Percentiles rank a stretch among this genome's conserved stretches.
Evolutionary conservation across 2,329 filamentous ascomycete genomes (phyloP).

Genomic region (Fusarium robinianum): DNA sequence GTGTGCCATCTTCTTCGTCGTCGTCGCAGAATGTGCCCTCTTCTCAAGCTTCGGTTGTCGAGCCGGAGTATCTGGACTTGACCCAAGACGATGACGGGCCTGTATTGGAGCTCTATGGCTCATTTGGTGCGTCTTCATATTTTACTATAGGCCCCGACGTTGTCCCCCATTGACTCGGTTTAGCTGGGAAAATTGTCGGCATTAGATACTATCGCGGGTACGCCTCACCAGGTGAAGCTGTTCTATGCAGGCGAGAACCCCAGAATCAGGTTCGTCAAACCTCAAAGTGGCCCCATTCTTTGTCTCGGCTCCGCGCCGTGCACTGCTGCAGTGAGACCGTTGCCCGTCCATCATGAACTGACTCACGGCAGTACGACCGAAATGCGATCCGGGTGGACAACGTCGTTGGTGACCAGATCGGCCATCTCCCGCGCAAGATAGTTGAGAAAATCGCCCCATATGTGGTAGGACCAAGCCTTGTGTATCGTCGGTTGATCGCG

Average conservation of each 20-base stretch:
- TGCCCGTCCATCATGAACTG: neutral
- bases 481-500: neutral
- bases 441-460: slow-evolving; percentile 75
- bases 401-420: slow-evolving; percentile 74
- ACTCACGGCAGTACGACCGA: slow-evolving; percentile 58
- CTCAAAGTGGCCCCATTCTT: slow-evolving; percentile 19
- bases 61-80: slow-evolving; percentile 49
- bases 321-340: neutral
- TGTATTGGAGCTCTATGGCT: slow-evolving; percentile 53
- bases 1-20: slow-evolving; percentile 13
- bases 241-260: slow-evolving; percentile 68
- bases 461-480: slow-evolving; percentile 55
- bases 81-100: slow-evolving; percentile 51
- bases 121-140: slow-evolving; percentile 43
- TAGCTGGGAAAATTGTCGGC: slow-evolving; percentile 56
- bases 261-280: slow-evolving; percentile 55
- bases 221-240: slow-evolving; percentile 65
- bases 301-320: neutral
- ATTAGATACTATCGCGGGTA: slow-evolving; percentile 65
- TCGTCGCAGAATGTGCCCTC: slow-evolving; percentile 21
- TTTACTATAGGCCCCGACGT: neutral
- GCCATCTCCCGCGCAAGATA: slow-evolving; percentile 71
- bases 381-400: slow-evolving; percentile 83
- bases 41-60: slow-evolving; percentile 28
- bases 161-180: slow-evolving; percentile 11